Percentiles rank a stretch among this genome's conserved stretches.
phyloP scores from a whole-genome alignment of 1,284 basidiomycete species.

The Lignosus rhinocerotis region DNA sequence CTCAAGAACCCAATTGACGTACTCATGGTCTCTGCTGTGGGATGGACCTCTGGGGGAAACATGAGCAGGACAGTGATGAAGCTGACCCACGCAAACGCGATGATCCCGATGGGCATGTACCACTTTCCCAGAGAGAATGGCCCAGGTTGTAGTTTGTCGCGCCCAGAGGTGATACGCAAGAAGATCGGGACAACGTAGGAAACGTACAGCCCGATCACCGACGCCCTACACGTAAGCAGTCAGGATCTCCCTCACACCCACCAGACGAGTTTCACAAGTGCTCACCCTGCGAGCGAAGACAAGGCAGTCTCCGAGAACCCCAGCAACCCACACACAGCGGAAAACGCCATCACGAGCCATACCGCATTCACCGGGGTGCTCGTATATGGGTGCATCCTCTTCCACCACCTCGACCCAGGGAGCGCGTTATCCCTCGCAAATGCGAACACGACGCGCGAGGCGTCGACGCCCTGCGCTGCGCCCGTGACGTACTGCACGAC shows the following conservation, averaged over 20 bases:
- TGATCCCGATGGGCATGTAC: constrained; percentile 56
- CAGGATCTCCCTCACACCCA: neutral
- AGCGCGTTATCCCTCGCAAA: constrained; percentile 70
- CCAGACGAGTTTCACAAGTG: constrained; percentile 6
- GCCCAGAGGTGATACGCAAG: constrained; percentile 67
- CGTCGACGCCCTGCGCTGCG: constrained; percentile 71
- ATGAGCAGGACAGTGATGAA: constrained; percentile 64
- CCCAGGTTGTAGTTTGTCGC: constrained; percentile 55
- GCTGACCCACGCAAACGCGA: constrained; percentile 65
- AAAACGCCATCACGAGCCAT: constrained; percentile 65
- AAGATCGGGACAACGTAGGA: constrained; percentile 72
- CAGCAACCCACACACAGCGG: constrained; percentile 61
- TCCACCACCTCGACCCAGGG: constrained; percentile 70
- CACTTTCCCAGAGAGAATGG: constrained; percentile 62
- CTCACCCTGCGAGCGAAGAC: constrained; percentile 65
- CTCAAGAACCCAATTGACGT: constrained; percentile 24
- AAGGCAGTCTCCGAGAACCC: constrained; percentile 67
- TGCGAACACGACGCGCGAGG: constrained; percentile 72
- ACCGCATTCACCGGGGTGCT: constrained; percentile 74
- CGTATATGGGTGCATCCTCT: constrained; percentile 54
- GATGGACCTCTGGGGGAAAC: constrained; percentile 52
- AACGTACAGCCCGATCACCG: constrained; percentile 70
- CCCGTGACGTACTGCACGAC: constrained; percentile 55
- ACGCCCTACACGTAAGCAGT: constrained; percentile 44
- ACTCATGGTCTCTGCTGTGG: constrained; percentile 57